These are phyloP conservation scores for Xylariales sp. DNA, from an alignment of 2,329 filamentous ascomycete genomes.

Conservation along the genomic window DNA sequence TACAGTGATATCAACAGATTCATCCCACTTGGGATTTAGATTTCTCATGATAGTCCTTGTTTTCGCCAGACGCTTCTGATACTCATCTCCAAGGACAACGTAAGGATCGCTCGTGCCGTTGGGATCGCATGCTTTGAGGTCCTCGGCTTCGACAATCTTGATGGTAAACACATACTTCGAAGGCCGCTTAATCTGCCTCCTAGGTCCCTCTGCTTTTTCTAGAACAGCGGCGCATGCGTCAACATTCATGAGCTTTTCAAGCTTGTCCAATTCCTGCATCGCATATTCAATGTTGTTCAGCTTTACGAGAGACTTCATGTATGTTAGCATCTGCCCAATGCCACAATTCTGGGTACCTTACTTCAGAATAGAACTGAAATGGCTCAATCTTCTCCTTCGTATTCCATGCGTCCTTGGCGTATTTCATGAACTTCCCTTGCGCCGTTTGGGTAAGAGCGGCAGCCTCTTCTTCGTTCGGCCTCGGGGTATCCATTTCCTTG, in stretches of 20 bases:
- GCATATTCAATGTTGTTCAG: conserved; percentile 97
- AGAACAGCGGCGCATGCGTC: conserved; percentile 85
- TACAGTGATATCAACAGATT: conserved; percentile 93
- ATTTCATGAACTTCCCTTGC: conserved; percentile 88
- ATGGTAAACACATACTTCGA: conserved; percentile 97
- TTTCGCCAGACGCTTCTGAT: conserved; percentile 93
- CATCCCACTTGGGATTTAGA: conserved; percentile 94
- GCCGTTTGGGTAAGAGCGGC: conserved; percentile 71
- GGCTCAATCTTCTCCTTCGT: conserved; percentile 91
- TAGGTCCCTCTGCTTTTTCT: conserved; percentile 66
- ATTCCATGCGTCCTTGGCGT: conserved; percentile 89
- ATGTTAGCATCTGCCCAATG: conserved; percentile 22
- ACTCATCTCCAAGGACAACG: conserved; percentile 93
- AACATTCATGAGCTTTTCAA: conserved; percentile 86
- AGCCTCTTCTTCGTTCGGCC: conserved; percentile 69
- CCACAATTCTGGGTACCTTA: conserved; percentile 34
- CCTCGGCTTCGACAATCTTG: conserved; percentile 96
- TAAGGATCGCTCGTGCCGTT: conserved; percentile 94
- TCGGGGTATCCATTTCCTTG: conserved; percentile 88
- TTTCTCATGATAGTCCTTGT: conserved; percentile 87
- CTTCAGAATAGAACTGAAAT: conserved; percentile 93
- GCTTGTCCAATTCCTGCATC: conserved; percentile 82
- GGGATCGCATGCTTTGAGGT: conserved; percentile 95
- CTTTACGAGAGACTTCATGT: conserved; percentile 80
- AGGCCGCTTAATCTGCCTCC: conserved; percentile 58